Evolutionary conservation across 2,329 filamentous ascomycete species (phyloP).

Genomic region (Nemania sp.): DNA sequence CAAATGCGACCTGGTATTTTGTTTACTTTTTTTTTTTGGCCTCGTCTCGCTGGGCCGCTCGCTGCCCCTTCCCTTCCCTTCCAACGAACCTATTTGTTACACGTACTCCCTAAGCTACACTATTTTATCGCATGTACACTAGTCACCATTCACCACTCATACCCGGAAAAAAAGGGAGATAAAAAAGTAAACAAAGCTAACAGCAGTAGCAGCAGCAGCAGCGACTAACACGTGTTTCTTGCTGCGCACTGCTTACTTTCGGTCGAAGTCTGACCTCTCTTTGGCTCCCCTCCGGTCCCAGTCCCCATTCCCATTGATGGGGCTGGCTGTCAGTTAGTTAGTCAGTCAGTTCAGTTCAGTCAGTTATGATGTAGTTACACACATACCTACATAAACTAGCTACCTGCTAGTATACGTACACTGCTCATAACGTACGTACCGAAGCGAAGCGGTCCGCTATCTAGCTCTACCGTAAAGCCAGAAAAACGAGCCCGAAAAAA

Average conservation of each 20-base stretch:
- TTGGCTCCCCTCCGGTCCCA: no score
- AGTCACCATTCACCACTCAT: neutral
- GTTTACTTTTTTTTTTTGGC: neutral
- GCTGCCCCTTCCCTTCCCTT: no score
- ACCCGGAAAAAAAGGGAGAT: neutral
- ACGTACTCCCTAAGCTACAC: no score
- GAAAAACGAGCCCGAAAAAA: neutral
- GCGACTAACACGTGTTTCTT: slow-evolving; percentile 2
- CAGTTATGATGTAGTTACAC: neutral
- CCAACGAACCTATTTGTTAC: neutral
- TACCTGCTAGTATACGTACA: neutral
- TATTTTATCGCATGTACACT: no score
- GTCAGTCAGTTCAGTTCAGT: neutral
- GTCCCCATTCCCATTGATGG: neutral
- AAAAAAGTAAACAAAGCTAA: neutral
- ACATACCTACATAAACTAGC: neutral
- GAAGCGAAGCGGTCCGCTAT: no score
- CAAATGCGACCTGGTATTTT: slow-evolving; percentile 27
- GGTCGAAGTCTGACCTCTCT: slow-evolving; percentile 36
- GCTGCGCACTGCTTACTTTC: slow-evolving; percentile 24
- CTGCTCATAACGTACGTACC: slow-evolving; percentile 32
- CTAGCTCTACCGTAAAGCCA: neutral
- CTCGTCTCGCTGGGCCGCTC: no score
- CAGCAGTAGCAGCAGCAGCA: slow-evolving; percentile 3
- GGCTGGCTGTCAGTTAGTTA: neutral